These are phyloP conservation scores for Pythium myriotylum DNA, from an alignment of 352 stramenopile species.

Conservation along the genomic window DNA sequence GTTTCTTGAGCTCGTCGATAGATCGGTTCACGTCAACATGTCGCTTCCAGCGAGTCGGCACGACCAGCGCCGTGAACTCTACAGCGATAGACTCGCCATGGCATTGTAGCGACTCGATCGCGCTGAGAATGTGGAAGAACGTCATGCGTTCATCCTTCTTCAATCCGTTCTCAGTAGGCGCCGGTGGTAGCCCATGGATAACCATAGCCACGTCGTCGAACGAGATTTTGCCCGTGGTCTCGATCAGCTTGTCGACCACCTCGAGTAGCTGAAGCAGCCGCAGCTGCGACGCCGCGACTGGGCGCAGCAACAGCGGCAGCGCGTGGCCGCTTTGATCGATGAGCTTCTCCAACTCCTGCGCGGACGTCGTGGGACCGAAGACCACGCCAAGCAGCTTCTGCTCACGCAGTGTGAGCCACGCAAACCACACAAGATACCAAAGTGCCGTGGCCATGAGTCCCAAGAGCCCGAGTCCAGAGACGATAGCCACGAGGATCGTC, in stretches of 20 bases:
- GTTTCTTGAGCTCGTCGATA: constrained; percentile 43
- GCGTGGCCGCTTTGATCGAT: constrained; percentile 37
- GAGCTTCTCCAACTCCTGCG: constrained; percentile 28
- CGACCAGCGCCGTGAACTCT: constrained; percentile 50
- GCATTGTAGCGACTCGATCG: constrained; percentile 57
- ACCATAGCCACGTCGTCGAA: constrained; percentile 49
- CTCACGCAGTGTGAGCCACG: constrained; percentile 49
- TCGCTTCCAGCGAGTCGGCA: constrained; percentile 45
- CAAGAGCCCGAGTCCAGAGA: constrained; percentile 43
- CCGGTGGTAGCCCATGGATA: constrained; percentile 39
- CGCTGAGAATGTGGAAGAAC: constrained; percentile 56
- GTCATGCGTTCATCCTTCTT: constrained; percentile 52
- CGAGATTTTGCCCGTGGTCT: constrained; percentile 35
- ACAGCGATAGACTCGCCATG: constrained; percentile 54
- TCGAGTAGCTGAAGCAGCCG: constrained; percentile 50
- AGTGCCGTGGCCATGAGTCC: constrained; percentile 37
- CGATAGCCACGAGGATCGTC: constrained; percentile 56
- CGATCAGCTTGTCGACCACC: constrained; percentile 35
- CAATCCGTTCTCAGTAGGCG: constrained; percentile 9
- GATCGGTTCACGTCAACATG: constrained; percentile 38
- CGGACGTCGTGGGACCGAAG: constrained; percentile 35
- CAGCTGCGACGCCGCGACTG: constrained; percentile 47
- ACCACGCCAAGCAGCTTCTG: constrained; percentile 42
- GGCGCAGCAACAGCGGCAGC: constrained; percentile 48
- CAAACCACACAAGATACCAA: constrained; percentile 44